These are phyloP conservation scores for Solanum etuberosum DNA, from an alignment of 257 asterid genomes.

Conservation along the genomic window DNA sequence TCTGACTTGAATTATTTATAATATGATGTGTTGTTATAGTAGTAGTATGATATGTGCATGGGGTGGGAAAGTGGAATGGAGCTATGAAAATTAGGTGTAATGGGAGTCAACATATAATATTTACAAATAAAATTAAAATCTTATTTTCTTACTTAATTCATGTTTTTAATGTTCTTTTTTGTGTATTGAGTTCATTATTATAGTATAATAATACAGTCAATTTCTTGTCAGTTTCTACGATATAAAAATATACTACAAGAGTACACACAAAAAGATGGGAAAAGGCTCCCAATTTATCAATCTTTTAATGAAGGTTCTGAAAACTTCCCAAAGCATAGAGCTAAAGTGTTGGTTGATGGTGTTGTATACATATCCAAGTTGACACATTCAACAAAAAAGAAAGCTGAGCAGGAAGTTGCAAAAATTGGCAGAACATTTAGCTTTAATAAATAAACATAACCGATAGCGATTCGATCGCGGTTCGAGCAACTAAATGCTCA, in stretches of 20 bases:
- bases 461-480: no score
- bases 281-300: constrained; percentile 1
- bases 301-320: constrained; percentile 10
- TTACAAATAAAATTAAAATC: no score
- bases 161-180: not conserved
- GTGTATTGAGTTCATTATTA: not conserved
- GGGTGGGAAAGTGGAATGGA: not conserved
- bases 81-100: not conserved
- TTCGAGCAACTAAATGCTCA: no score
- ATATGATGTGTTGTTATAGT: not conserved
- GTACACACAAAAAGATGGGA: constrained; percentile 2
- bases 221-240: not conserved
- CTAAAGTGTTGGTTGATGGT: constrained; percentile 3
- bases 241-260: constrained; percentile 13
- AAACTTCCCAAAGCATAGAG: constrained; percentile 7
- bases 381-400: not conserved
- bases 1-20: not conserved
- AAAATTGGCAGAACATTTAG: no score
- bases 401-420: constrained; percentile 14
- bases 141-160: not conserved
- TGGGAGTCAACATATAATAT: no score
- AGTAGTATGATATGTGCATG: no score
- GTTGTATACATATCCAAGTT: not conserved
- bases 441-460: not conserved
- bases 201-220: not conserved